Conservation (phyloP, 768 basidiomycete species). For the Boletus rex-veris region DNA sequence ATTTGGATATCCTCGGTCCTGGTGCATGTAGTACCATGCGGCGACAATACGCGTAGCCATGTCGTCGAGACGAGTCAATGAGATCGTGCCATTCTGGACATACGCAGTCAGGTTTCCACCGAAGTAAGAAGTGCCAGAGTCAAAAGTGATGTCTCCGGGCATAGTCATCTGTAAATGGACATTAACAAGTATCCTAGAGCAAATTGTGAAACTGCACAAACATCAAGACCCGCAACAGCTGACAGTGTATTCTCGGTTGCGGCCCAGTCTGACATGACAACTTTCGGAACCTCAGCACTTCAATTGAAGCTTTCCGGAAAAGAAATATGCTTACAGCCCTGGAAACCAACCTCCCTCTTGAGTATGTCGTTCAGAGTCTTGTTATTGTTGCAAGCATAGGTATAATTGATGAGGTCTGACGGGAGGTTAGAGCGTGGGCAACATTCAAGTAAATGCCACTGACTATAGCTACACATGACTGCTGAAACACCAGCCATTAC, state of each 20-base stretch:
- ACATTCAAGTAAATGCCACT: neutral
- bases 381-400: slow-evolving; percentile 63
- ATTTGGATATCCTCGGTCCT: slow-evolving; percentile 29
- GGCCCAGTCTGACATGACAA: slow-evolving; percentile 60
- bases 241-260: slow-evolving; percentile 50
- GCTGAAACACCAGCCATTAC: slow-evolving; percentile 64
- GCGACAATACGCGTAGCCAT: slow-evolving; percentile 71
- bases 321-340: slow-evolving; percentile 43
- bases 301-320: neutral
- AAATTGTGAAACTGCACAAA: slow-evolving; percentile 25
- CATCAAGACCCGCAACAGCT: slow-evolving; percentile 61
- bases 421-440: neutral
- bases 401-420: slow-evolving; percentile 52
- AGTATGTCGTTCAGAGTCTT: slow-evolving; percentile 57
- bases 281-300: slow-evolving; percentile 24
- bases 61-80: slow-evolving; percentile 58
- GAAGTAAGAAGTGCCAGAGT: slow-evolving; percentile 46
- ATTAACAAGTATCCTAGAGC: neutral
- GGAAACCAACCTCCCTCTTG: slow-evolving; percentile 65
- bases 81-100: slow-evolving; percentile 59
- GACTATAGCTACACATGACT: slow-evolving; percentile 64
- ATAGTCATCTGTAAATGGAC: slow-evolving; percentile 55
- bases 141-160: slow-evolving; percentile 56
- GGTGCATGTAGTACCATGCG: slow-evolving; percentile 47
- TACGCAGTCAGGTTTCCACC: slow-evolving; percentile 56